These are phyloP conservation scores for Croton setiger DNA, from an alignment of 441 rosid species.

Conservation along the genomic window DNA sequence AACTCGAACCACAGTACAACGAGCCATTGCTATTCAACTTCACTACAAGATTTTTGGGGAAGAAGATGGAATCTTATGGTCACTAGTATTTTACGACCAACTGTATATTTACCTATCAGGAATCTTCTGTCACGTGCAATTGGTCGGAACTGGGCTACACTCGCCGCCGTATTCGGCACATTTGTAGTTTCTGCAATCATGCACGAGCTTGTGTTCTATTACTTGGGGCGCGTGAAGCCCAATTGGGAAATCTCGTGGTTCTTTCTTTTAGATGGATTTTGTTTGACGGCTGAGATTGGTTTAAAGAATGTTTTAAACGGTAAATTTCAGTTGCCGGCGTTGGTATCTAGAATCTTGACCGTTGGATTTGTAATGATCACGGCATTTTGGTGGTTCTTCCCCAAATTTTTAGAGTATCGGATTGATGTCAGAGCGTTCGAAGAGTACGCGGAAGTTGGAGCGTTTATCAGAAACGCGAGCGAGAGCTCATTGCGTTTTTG, in stretches of 20 bases:
- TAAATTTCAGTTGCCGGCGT: constrained; percentile 13
- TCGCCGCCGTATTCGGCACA: constrained; percentile 26
- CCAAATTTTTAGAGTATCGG: constrained; percentile 24
- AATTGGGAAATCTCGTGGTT: constrained; percentile 38
- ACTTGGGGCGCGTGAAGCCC: constrained; percentile 28
- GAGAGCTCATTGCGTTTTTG: background rate
- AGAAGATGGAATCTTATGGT: constrained; percentile 80
- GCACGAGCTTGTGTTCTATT: constrained; percentile 41
- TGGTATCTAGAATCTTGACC: constrained; percentile 20
- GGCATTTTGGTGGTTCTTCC: constrained; percentile 33
- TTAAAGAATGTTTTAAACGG: constrained; percentile 17
- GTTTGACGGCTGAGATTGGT: constrained; percentile 28
- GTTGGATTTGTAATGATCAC: constrained; percentile 30
- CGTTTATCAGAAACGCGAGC: constrained; percentile 8
- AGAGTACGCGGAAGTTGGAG: constrained; percentile 38
- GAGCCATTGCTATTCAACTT: constrained; percentile 66
- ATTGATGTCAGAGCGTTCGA: constrained; percentile 37
- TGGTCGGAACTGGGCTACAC: constrained; percentile 24
- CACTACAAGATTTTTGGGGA: constrained; percentile 90
- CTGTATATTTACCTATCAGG: constrained; percentile 49
- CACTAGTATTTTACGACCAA: constrained; percentile 49
- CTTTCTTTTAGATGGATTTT: constrained; percentile 42
- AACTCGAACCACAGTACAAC: constrained; percentile 66
- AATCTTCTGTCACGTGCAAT: constrained; percentile 9
- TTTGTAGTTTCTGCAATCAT: constrained; percentile 39